Evolutionary conservation across 192 early-diverging fungal species (phyloP).

Genomic region (Coemansia sp.): DNA sequence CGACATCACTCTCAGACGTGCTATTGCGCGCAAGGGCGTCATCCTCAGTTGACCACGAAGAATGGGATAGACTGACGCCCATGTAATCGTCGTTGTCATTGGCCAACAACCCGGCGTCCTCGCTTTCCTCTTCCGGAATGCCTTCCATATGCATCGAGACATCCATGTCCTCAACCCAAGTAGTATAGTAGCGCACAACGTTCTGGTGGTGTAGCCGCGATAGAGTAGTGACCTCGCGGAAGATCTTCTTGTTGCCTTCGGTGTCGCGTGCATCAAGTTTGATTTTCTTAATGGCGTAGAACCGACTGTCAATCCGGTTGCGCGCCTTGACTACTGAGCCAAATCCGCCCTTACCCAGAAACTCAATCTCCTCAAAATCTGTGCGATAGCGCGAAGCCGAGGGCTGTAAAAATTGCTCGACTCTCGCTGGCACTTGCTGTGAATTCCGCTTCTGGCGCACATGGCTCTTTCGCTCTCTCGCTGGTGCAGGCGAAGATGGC

Average conservation of each 20-base stretch:
- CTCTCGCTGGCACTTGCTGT: background rate
- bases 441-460: background rate
- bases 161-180: slow-evolving; percentile 82
- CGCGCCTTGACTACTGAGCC: slow-evolving; percentile 93
- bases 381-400: slow-evolving; percentile 63
- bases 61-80: slow-evolving; percentile 10
- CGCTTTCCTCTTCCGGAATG: slow-evolving; percentile 52
- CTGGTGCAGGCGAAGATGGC: background rate
- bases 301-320: slow-evolving; percentile 74
- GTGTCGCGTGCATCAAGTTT: slow-evolving; percentile 74
- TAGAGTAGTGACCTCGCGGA: slow-evolving; percentile 88
- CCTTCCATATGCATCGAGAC: slow-evolving; percentile 26
- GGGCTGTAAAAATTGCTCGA: slow-evolving; percentile 4
- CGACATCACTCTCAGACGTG: background rate
- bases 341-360: slow-evolving; percentile 81
- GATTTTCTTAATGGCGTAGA: slow-evolving; percentile 94
- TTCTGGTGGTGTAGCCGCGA: slow-evolving; percentile 87
- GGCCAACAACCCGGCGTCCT: slow-evolving; percentile 7
- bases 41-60: slow-evolving; percentile 39
- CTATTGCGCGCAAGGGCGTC: background rate
- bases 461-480: background rate
- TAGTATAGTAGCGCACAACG: slow-evolving; percentile 85
- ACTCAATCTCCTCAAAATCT: slow-evolving; percentile 79
- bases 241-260: slow-evolving; percentile 76
- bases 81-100: slow-evolving; percentile 8